Percentiles rank a stretch among this genome's conserved stretches.
Evolutionary conservation across 352 stramenopile genomes (phyloP).

Genomic region (Globisporangium parvum): DNA sequence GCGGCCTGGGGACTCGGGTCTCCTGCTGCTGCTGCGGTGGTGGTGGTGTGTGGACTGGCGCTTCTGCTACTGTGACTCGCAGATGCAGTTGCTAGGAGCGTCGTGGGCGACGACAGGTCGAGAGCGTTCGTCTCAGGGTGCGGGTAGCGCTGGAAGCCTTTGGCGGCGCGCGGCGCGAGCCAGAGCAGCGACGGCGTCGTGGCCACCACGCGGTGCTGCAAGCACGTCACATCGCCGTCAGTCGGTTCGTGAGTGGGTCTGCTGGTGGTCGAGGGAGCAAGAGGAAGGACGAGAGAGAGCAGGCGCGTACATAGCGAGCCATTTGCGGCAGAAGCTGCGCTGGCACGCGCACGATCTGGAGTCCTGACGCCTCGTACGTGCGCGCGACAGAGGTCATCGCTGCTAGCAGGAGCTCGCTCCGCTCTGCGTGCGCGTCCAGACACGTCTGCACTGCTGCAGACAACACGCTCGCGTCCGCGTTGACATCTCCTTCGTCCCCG

Average conservation of each 20-base stretch:
- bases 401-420: background rate
- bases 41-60: no score
- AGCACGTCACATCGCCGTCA: background rate
- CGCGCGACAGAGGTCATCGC: background rate
- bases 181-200: conserved; percentile 46
- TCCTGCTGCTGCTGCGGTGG: background rate
- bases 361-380: background rate
- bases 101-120: conserved; percentile 26
- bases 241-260: background rate
- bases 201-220: conserved; percentile 35
- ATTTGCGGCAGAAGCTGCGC: conserved; percentile 17
- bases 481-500: background rate
- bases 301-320: conserved; percentile 26
- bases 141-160: conserved; percentile 48
- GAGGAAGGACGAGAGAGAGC: background rate
- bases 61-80: conserved; percentile 1
- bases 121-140: conserved; percentile 53
- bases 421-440: background rate
- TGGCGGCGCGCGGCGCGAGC: conserved; percentile 33
- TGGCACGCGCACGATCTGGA: conserved; percentile 21
- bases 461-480: background rate
- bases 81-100: conserved; percentile 7
- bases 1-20: background rate
- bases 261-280: background rate
- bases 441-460: background rate